phyloP scores from a whole-genome alignment of 2,329 filamentous ascomycete species.

The Chaetomium strumarium region DNA sequence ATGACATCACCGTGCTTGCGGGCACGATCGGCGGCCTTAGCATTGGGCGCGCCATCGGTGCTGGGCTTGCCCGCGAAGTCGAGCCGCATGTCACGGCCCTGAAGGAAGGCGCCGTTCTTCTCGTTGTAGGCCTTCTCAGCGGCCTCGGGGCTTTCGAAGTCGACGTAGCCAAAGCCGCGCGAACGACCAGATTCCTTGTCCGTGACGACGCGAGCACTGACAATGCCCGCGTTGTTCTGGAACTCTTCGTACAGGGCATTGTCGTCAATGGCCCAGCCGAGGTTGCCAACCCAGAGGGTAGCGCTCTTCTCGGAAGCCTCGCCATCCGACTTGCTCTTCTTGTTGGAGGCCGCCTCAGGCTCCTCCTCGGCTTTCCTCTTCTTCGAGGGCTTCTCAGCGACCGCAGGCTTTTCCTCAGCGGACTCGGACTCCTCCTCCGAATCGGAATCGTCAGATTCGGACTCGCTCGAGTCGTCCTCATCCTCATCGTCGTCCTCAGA shows the following conservation, averaged over 20 bases:
- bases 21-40: slow-evolving; percentile 59
- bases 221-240: slow-evolving; percentile 67
- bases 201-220: slow-evolving; percentile 72
- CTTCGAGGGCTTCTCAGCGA: slow-evolving; percentile 50
- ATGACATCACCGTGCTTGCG: slow-evolving; percentile 70
- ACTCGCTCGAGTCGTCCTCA: slow-evolving; percentile 32
- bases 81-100: slow-evolving; percentile 34
- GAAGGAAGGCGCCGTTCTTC: slow-evolving; percentile 33
- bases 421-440: slow-evolving; percentile 30
- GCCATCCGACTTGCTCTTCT: slow-evolving; percentile 62
- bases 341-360: slow-evolving; percentile 43
- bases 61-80: slow-evolving; percentile 35
- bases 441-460: slow-evolving; percentile 31
- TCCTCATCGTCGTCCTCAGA: slow-evolving; percentile 31
- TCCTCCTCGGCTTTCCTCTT: slow-evolving; percentile 60
- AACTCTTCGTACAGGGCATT: slow-evolving; percentile 76
- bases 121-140: slow-evolving; percentile 36
- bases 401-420: slow-evolving; percentile 29
- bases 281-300: slow-evolving; percentile 84
- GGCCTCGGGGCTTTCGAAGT: slow-evolving; percentile 61
- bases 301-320: slow-evolving; percentile 44
- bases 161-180: slow-evolving; percentile 90
- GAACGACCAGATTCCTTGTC: slow-evolving; percentile 76
- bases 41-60: slow-evolving; percentile 25
- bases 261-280: slow-evolving; percentile 88